These are phyloP conservation scores for Leucoagaricus sp. DNA, from an alignment of 1,284 basidiomycete species.

Conservation along the genomic window DNA sequence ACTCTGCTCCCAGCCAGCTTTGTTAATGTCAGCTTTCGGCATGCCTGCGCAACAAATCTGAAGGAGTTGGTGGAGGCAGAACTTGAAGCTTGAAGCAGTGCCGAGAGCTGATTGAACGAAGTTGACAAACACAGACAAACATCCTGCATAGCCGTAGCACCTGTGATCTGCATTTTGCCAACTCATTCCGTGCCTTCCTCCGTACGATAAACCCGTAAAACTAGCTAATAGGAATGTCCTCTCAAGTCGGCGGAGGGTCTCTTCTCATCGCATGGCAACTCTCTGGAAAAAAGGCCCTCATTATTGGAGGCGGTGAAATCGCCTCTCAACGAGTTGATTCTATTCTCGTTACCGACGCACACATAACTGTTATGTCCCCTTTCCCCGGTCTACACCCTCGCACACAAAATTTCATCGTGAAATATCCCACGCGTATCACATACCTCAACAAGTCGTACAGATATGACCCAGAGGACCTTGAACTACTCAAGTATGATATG, in stretches of 20 bases:
- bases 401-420: slow-evolving; percentile 53
- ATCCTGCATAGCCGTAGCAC: slow-evolving; percentile 9
- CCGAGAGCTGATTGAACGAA: not conserved
- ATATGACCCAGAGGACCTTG: slow-evolving; percentile 48
- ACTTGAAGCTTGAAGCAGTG: not conserved
- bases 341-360: slow-evolving; percentile 62
- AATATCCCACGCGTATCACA: slow-evolving; percentile 58
- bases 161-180: not conserved
- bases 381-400: slow-evolving; percentile 59
- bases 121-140: slow-evolving; percentile 22
- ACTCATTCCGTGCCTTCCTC: slow-evolving; percentile 7
- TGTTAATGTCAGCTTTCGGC: slow-evolving; percentile 85
- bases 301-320: slow-evolving; percentile 89
- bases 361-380: slow-evolving; percentile 67
- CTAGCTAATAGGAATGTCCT: slow-evolving; percentile 17
- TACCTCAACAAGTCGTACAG: slow-evolving; percentile 71
- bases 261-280: slow-evolving; percentile 89
- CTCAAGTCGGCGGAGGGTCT: slow-evolving; percentile 55
- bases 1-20: slow-evolving; percentile 89
- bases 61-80: not conserved
- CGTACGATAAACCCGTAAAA: not conserved
- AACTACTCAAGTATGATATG: slow-evolving; percentile 69
- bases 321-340: slow-evolving; percentile 79
- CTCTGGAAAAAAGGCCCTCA: slow-evolving; percentile 76
- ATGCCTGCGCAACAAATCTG: slow-evolving; percentile 30